A percentile compares a stretch with the other conserved stretches of the same genome.
Conservation (phyloP, 2,329 filamentous ascomycete species). For the Cordyceps javanica region DNA sequence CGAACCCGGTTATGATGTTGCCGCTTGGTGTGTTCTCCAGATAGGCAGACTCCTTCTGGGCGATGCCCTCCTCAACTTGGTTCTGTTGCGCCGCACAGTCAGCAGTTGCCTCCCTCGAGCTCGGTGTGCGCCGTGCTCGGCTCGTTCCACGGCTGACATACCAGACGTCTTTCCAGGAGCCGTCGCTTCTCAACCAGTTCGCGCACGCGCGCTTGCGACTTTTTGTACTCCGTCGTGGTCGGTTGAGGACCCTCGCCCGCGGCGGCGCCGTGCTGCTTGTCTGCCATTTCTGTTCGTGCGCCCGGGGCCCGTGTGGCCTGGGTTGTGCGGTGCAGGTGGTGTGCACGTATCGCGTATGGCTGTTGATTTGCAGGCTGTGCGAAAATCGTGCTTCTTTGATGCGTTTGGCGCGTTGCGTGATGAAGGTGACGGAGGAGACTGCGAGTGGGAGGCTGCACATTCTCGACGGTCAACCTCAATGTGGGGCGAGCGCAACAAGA, state of each 20-base stretch:
- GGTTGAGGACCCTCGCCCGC: conserved; percentile 22
- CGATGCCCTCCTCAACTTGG: conserved; percentile 70
- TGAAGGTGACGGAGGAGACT: neutral
- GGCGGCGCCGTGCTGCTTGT: conserved; percentile 23
- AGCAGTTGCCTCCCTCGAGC: conserved; percentile 11
- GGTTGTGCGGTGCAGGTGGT: neutral
- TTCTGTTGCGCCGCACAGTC: conserved; percentile 21
- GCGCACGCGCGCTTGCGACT: conserved; percentile 42
- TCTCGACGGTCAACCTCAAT: neutral
- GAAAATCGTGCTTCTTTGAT: neutral
- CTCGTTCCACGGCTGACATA: too few relatives aligned
- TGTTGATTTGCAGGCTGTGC: too few relatives aligned
- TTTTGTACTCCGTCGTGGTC: conserved; percentile 43
- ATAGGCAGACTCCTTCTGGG: conserved; percentile 77
- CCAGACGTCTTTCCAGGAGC: conserved; percentile 31
- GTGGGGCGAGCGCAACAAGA: neutral
- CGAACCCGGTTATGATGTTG: conserved; percentile 96
- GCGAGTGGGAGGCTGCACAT: neutral
- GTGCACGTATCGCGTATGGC: neutral
- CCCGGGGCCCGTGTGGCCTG: neutral
- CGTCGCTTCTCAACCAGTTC: conserved; percentile 40
- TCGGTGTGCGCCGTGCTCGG: neutral
- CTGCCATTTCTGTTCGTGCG: conserved; percentile 24
- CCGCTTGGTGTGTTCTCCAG: conserved; percentile 83
- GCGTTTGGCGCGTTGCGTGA: neutral